Evolutionary conservation across 306 rosid species (phyloP), one percentile per base, ranked within the genome.

Genomic region (Glycine tomentella): DNA sequence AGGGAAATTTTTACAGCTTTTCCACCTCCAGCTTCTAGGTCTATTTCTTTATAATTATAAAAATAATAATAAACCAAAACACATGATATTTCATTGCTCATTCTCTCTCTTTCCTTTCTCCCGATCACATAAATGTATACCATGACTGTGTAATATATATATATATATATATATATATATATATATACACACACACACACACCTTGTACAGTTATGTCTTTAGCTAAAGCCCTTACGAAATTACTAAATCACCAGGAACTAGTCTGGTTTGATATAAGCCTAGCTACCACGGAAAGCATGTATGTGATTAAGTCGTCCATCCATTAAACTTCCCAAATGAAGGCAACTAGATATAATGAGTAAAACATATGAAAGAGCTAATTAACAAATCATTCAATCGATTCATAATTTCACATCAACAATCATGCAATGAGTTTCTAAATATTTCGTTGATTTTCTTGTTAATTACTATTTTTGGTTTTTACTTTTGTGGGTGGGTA

Each of bases 1-100:
- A 80, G 0, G 38, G 58, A 45, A 48, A 9, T 76, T 59, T 76
- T 84, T 62, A 77, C 92, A 84, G 81, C 93, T 86, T 91, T 91
- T 74, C 83, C 86, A 74, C 87, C 84, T 81, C 85, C 84, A n/a
- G n/a, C 13, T 57, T 16, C 0, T 34, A 36, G 40, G 40, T 2
- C 40, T 36, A 9, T 64, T 64, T 36, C 0, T 64, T 36, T 61
- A 3, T 36, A 36, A 5, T 25, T 25, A 25, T 25, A 25, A 25
- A 25, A 1, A 25, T 61, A 46, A 62, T 34, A 10, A 5, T 62
- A 33, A 25, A 25, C 13, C 2, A 12, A 58, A 0, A 16, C 25
- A 57, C 65, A 20, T 15, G 25, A 56, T 48, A 25, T 25, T 25
- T 25, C 31, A 25, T 25, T 46, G 5, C 51, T 46, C 9, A 46